Base-by-base conservation (phyloP, 495 filamentous ascomycete species). In the Jackrogersella minutella region DNA sequence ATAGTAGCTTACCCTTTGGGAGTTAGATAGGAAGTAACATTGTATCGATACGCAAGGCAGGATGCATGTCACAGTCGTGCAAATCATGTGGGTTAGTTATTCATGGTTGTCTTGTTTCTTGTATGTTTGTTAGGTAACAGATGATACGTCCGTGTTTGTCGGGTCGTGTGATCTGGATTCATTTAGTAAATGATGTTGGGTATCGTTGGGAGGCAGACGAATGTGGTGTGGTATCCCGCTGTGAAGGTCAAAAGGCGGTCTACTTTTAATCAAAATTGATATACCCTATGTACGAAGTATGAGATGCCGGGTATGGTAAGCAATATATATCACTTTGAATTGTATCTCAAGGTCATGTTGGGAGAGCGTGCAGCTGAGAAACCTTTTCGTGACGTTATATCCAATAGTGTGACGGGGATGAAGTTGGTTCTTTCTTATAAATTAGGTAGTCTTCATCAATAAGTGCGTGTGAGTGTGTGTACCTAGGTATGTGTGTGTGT, bases 211-310 rank as follows among this genome's bases (percentile, higher is more conserved):
- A 55, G 62, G 56, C 40, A 58, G 49, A 47, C 53, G 31, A 43
- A 56, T 54, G 61, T 28, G 34, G 41, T 41, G 31, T 34, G 41
- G 13, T 24, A 41, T 50, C 24, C 33, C 22, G 26, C 26, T 30
- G 37, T 54, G 31, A 30, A 13, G 22, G 14, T 26, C 26, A 68
- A 68, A 68, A 58, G 46, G 58, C 64, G 64, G 64, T 68, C 64
- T 60, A 58, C 31, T 44, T 51, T 58, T 62, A 68, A 62, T 62
- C 52, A 68, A 62, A 43, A n/a, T 41, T 7, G 58, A 58, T n/a
- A n/a, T n/a, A n/a, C n/a, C 36, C 57, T 39, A 51, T 55, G 22
- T 49, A 33, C 47, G 2, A 26, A 8, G 26, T 52, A 37, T 39
- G 46, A 30, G 36, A 62, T 14, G 30, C 7, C 11, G 17, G 17